Percentiles rank a stretch among this genome's conserved stretches.
These are phyloP conservation scores for Alternaria dauci DNA, from an alignment of 2,329 filamentous ascomycete genomes.

Conservation along the genomic window DNA sequence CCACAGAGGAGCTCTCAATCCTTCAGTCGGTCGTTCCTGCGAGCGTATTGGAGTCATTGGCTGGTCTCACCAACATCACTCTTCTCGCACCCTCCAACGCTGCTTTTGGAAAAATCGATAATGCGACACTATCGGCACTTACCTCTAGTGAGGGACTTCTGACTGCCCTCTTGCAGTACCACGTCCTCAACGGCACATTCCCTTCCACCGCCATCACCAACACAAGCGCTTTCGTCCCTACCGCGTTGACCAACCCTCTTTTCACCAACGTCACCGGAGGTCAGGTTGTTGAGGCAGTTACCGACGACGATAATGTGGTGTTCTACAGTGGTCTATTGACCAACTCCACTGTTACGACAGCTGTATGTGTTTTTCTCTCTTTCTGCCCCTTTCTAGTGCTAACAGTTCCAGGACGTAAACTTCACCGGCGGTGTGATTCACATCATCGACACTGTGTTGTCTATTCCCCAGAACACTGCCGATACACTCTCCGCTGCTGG, in stretches of 20 bases:
- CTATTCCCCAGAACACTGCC: slow-evolving; percentile 46
- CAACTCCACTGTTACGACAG: slow-evolving; percentile 58
- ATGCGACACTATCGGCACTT: slow-evolving; percentile 43
- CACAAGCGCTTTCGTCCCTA: slow-evolving; percentile 57
- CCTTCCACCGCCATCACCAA: slow-evolving; percentile 49
- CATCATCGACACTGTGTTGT: slow-evolving; percentile 56
- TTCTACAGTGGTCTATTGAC: slow-evolving; percentile 63
- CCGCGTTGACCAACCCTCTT: slow-evolving; percentile 59
- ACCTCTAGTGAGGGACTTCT: slow-evolving; percentile 45
- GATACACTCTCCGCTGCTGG: slow-evolving; percentile 46
- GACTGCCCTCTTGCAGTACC: slow-evolving; percentile 63
- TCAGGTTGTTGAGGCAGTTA: slow-evolving; percentile 63
- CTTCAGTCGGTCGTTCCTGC: slow-evolving; percentile 49
- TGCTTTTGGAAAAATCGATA: slow-evolving; percentile 55
- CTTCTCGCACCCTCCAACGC: slow-evolving; percentile 66
- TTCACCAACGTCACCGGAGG: slow-evolving; percentile 68
- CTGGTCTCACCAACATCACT: slow-evolving; percentile 61
- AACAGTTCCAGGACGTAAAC: slow-evolving; percentile 49
- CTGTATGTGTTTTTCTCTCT: slow-evolving; percentile 51
- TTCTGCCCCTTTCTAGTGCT: neutral
- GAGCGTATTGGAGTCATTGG: slow-evolving; percentile 52
- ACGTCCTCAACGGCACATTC: slow-evolving; percentile 65
- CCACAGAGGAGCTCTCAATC: slow-evolving; percentile 38
- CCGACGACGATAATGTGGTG: slow-evolving; percentile 54
- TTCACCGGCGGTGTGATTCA: slow-evolving; percentile 58